A percentile compares a stretch with the other conserved stretches of the same genome.
Conservation (phyloP, 495 filamentous ascomycete genomes). For the Penicillium desertorum region DNA sequence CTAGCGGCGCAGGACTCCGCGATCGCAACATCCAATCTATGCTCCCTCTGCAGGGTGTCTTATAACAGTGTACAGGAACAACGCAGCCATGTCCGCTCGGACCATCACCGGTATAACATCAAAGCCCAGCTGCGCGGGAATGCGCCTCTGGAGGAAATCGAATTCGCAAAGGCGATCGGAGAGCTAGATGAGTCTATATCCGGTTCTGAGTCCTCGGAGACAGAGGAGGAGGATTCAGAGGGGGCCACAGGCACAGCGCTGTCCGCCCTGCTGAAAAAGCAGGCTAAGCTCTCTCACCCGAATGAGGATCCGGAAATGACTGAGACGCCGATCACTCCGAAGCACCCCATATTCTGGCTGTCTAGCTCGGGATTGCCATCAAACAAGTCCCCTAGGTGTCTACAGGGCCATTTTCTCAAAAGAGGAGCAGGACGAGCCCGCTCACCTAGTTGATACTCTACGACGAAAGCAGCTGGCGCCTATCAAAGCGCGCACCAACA, state of each 20-base stretch:
- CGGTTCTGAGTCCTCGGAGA: slow-evolving; percentile 64
- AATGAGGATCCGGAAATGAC: slow-evolving; percentile 49
- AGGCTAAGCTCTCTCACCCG: slow-evolving; percentile 65
- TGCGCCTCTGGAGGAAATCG: slow-evolving; percentile 65
- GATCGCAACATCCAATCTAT: slow-evolving; percentile 68
- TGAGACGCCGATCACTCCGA: slow-evolving; percentile 60
- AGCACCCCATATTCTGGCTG: slow-evolving; percentile 83
- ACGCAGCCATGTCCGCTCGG: slow-evolving; percentile 81
- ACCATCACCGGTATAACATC: slow-evolving; percentile 90
- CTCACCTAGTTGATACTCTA: slow-evolving; percentile 61
- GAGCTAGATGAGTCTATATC: slow-evolving; percentile 89
- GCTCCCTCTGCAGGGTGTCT: slow-evolving; percentile 72
- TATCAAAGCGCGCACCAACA: slow-evolving; percentile 47
- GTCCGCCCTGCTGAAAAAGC: slow-evolving; percentile 74
- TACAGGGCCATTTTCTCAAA: slow-evolving; percentile 81
- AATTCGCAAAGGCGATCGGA: slow-evolving; percentile 82
- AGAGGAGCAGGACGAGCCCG: slow-evolving; percentile 63
- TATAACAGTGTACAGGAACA: slow-evolving; percentile 78
- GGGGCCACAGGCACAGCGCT: slow-evolving; percentile 62
- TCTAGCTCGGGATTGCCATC: slow-evolving; percentile 68
- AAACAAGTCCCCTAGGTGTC: slow-evolving; percentile 78
- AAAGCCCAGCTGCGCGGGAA: slow-evolving; percentile 80
- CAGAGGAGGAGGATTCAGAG: slow-evolving; percentile 55
- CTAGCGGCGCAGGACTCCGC: slow-evolving; percentile 40
- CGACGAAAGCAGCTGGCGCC: slow-evolving; percentile 73